Base-by-base conservation (phyloP, 768 basidiomycete genomes). In the Multifurca ochricompacta region DNA sequence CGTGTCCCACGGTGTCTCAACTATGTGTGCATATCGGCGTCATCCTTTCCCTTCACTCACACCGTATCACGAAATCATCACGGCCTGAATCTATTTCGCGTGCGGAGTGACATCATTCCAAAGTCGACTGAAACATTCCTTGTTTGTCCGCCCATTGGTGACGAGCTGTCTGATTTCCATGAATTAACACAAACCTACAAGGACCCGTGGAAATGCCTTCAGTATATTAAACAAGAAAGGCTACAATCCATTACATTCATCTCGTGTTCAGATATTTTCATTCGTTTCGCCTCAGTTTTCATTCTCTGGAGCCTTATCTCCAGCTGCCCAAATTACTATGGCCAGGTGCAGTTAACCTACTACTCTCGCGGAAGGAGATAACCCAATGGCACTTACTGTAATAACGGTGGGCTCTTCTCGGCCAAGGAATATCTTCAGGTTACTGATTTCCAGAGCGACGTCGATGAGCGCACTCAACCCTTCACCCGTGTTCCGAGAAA, bases 391-490 rank as follows among this genome's bases (percentile, higher is more conserved):
- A 5, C 56, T 52, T 48, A 59, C 60, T 51, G 95, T 99, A 68
- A 99, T 97, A 60, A 99, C 96, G 46, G 93, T 95, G 36, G 96
- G 96, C 75, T 91, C 76, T 48, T 95, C 87, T 62, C 91, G 74
- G 27, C 86, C 84, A 61, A 95, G 77, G 74, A 85, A 91, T 67
- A 88, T 78, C 68, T 85, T 84, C 72, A 99, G 73, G 70, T 88
- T 85, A 73, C 83, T 84, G 46, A 94, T 74, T 64, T 82, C 77
- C 55, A 98, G 70, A 32, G 96, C 96, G 52, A 96, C 93, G 67
- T 97, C 94, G 66, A 98, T 99, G 61, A 99, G 75, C 18, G 92
- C 92, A 74, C 92, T 83, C 64, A 98, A 73, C 8, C 96, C 96
- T 60, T 93, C 87, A 41, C 87, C 85, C 18, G 96, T 84, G 56